These are phyloP conservation scores for Chamaecrista fasciculata DNA, from an alignment of 306 rosid species.

Conservation along the genomic window DNA sequence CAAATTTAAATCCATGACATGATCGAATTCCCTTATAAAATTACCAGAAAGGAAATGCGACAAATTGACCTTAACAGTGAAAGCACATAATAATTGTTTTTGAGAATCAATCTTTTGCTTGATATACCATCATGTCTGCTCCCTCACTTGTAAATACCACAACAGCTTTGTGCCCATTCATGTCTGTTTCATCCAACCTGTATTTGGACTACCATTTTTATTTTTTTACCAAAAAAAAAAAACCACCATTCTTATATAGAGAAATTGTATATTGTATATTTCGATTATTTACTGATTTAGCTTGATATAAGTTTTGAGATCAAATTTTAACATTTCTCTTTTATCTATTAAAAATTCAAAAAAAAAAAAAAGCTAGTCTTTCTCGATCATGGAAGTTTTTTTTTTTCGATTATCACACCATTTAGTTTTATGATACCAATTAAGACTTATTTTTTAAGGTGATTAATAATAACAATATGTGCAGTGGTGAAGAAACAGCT, in stretches of 20 bases:
- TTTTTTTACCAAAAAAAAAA: no score
- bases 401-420: no score
- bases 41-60: neutral
- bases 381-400: no score
- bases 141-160: neutral
- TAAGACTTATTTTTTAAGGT: slow-evolving; percentile 16
- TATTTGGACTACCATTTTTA: no score
- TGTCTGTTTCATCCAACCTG: slow-evolving; percentile 12
- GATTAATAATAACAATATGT: neutral
- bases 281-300: no score
- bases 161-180: neutral
- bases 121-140: neutral
- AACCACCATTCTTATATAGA: no score
- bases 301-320: no score
- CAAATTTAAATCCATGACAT: slow-evolving; percentile 5
- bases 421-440: slow-evolving; percentile 3
- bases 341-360: no score
- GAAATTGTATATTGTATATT: no score
- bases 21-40: neutral
- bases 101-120: neutral
- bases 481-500: neutral
- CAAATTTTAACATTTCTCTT: no score
- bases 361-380: no score
- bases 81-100: neutral
- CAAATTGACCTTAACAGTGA: slow-evolving; percentile 29